phyloP scores from a whole-genome alignment of 1,284 basidiomycete species.

The Anthracocystis walkeri region DNA sequence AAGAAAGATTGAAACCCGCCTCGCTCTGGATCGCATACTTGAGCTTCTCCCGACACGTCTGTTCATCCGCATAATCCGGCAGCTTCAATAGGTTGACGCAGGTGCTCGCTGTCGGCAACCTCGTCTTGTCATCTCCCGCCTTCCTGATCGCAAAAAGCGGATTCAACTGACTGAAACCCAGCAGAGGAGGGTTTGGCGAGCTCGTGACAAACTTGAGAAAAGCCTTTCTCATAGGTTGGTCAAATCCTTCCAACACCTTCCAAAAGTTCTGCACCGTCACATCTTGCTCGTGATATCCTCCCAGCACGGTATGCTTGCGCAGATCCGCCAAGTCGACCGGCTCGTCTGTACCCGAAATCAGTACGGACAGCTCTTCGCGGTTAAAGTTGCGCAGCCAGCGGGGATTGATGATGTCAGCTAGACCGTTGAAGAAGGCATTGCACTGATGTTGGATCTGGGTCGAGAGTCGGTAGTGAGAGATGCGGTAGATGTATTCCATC shows the following conservation, averaged over 20 bases:
- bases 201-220: conserved; percentile 67
- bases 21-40: conserved; percentile 63
- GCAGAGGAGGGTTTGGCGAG: conserved; percentile 66
- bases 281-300: conserved; percentile 67
- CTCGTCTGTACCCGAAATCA: conserved; percentile 64
- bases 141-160: conserved; percentile 65
- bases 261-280: conserved; percentile 65
- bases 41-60: conserved; percentile 63
- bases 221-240: conserved; percentile 53
- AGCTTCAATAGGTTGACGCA: conserved; percentile 69
- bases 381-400: conserved; percentile 67
- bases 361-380: conserved; percentile 63
- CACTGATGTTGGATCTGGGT: conserved; percentile 85
- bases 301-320: conserved; percentile 60
- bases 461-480: conserved; percentile 89
- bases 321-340: conserved; percentile 65
- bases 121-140: conserved; percentile 57
- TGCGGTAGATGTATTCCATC: conserved; percentile 86
- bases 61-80: conserved; percentile 57
- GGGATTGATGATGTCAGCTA: conserved; percentile 66
- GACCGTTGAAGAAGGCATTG: conserved; percentile 74
- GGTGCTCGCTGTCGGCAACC: conserved; percentile 67
- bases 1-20: conserved; percentile 68
- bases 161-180: conserved; percentile 65
- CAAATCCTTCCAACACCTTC: conserved; percentile 59